Conservation (phyloP, 2,329 filamentous ascomycete genomes). For the Conoideocrella luteorostrata region DNA sequence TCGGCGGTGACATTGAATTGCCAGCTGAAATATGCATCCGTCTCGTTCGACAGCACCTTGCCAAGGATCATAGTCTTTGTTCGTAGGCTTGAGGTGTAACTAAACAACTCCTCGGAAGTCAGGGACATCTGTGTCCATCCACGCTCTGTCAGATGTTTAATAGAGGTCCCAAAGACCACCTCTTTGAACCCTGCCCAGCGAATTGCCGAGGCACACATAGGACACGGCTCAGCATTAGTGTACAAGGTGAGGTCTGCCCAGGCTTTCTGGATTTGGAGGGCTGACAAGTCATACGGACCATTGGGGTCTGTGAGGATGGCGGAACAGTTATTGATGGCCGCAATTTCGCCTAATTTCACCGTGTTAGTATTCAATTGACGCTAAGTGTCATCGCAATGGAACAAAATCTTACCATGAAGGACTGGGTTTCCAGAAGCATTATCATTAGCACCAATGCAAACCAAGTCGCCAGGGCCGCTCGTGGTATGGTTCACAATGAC, state of each 20-base stretch:
- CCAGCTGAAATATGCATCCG: slow-evolving; percentile 47
- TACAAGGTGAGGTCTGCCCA: slow-evolving; percentile 44
- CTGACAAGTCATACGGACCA: slow-evolving; percentile 37
- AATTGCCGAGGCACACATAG: slow-evolving; percentile 52
- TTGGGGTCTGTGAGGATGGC: slow-evolving; percentile 37
- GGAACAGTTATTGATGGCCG: slow-evolving; percentile 48
- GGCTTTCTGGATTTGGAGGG: slow-evolving; percentile 34
- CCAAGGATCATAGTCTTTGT: slow-evolving; percentile 36
- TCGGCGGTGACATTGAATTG: slow-evolving; percentile 34
- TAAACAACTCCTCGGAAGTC: slow-evolving; percentile 38
- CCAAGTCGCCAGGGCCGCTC: slow-evolving; percentile 32
- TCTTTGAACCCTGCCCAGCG: slow-evolving; percentile 50
- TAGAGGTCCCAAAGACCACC: slow-evolving; percentile 47
- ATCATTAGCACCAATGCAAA: slow-evolving; percentile 46
- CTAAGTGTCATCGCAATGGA: slow-evolving; percentile 11
- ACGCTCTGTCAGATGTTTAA: slow-evolving; percentile 35
- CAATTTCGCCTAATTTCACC: slow-evolving; percentile 38
- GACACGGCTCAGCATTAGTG: slow-evolving; percentile 51
- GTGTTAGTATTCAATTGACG: background rate
- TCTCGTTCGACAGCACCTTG: slow-evolving; percentile 44
- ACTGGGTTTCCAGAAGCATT: slow-evolving; percentile 43
- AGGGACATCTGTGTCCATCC: slow-evolving; percentile 48
- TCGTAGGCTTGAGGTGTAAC: slow-evolving; percentile 25
- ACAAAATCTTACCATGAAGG: slow-evolving; percentile 35
- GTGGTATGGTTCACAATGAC: slow-evolving; percentile 50